Evolutionary conservation across 352 stramenopile species (phyloP).

Genomic region (Phytophthora ramorum): DNA sequence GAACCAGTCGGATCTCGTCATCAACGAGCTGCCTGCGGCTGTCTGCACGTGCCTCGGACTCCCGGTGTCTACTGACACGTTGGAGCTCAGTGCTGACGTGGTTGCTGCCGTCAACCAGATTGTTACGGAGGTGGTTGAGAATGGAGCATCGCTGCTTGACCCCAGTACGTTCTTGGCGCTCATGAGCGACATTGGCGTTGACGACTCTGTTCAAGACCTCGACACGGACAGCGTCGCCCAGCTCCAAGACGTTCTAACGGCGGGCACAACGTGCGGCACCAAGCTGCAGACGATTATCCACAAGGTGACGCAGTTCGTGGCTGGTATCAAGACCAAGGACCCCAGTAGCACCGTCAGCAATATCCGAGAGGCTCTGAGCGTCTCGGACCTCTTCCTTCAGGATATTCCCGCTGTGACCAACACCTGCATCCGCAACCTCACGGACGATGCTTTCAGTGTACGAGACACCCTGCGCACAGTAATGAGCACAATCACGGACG

Average conservation of each 20-base stretch:
- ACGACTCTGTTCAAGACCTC: constrained; percentile 33
- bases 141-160: constrained; percentile 24
- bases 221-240: constrained; percentile 24
- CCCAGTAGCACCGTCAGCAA: constrained; percentile 33
- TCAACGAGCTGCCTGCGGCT: constrained; percentile 37
- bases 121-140: constrained; percentile 36
- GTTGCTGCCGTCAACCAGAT: constrained; percentile 36
- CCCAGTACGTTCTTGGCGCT: constrained; percentile 37
- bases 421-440: constrained; percentile 42
- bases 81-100: constrained; percentile 40
- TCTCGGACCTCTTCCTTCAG: constrained; percentile 52
- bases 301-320: constrained; percentile 45
- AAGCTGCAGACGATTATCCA: constrained; percentile 48
- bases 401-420: constrained; percentile 57
- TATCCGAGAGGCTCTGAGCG: constrained; percentile 45
- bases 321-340: constrained; percentile 39
- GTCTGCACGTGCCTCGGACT: constrained; percentile 59
- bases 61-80: constrained; percentile 19
- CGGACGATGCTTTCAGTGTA: constrained; percentile 37
- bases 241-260: constrained; percentile 41
- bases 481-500: constrained; percentile 52
- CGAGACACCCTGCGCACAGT: constrained; percentile 56
- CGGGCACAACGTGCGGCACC: constrained; percentile 41
- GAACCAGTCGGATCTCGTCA: constrained; percentile 31
- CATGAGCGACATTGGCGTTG: constrained; percentile 27